Percentiles rank a stretch among this genome's conserved stretches.
phyloP scores from a whole-genome alignment of 495 filamentous ascomycete species.

The Penicillium malachiteum region DNA sequence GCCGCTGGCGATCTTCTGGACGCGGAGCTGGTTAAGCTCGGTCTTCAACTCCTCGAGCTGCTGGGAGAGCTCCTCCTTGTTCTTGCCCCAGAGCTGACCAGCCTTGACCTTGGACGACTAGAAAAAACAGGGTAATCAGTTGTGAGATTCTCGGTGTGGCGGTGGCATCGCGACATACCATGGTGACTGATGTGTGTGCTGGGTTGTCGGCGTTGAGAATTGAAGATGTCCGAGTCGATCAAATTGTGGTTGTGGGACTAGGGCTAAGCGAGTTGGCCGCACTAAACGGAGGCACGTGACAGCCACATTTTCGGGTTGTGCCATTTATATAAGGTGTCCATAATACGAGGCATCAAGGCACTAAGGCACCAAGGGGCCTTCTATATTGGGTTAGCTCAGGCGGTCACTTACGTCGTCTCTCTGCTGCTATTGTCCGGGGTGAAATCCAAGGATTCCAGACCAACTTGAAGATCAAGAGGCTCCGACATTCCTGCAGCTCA shows the following conservation, averaged over 20 bases:
- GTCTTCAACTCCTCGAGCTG: constrained; percentile 92
- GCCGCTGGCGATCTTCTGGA: constrained; percentile 94
- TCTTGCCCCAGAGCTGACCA: constrained; percentile 95
- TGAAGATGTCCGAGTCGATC: constrained; percentile 46
- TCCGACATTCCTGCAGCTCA: not conserved
- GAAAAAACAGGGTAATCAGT: constrained; percentile 24
- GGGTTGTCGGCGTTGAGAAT: constrained; percentile 52
- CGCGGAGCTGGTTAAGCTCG: constrained; percentile 88
- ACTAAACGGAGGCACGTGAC: constrained; percentile 43
- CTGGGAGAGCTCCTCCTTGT: constrained; percentile 93
- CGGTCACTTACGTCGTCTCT: constrained; percentile 8
- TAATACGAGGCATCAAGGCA: not conserved
- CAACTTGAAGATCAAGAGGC: not conserved
- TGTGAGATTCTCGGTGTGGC: constrained; percentile 1
- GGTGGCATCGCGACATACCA: constrained; percentile 39
- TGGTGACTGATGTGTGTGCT: constrained; percentile 48
- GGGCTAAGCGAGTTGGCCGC: constrained; percentile 45
- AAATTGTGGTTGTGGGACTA: constrained; percentile 56
- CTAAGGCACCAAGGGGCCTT: constrained; percentile 5
- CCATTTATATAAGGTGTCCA: constrained; percentile 6
- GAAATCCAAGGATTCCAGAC: not conserved
- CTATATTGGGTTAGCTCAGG: constrained; percentile 7
- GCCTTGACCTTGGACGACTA: constrained; percentile 95
- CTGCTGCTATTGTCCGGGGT: constrained; percentile 13
- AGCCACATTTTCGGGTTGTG: not conserved